A percentile compares a stretch with the other conserved stretches of the same genome.
phyloP scores from a whole-genome alignment of 345 rosid species.

The Dovyalis caffra region DNA sequence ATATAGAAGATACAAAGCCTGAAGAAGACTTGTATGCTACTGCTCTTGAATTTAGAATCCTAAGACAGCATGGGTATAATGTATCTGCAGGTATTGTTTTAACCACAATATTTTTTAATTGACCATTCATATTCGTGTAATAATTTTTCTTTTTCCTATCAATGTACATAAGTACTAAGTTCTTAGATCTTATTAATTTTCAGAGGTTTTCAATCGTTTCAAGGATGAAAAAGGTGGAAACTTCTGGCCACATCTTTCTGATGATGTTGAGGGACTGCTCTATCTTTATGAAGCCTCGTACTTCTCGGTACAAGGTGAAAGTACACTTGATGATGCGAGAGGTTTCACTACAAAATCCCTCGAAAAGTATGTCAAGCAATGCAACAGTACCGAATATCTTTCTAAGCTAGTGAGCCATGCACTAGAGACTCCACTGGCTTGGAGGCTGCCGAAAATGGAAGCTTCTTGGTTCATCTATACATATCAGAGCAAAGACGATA shows the following conservation, averaged over 20 bases:
- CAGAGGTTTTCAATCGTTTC: conserved; percentile 26
- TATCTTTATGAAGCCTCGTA: conserved; percentile 39
- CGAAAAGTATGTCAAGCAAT: conserved; percentile 24
- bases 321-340: conserved; percentile 31
- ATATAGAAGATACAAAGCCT: too few species aligned
- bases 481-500: conserved; percentile 21
- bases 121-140: too few species aligned
- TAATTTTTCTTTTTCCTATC: too few species aligned
- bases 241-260: conserved; percentile 11
- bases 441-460: conserved; percentile 28
- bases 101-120: too few species aligned
- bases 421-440: conserved; percentile 37
- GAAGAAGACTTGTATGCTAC: not conserved
- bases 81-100: conserved; percentile 5
- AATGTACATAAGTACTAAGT: too few species aligned
- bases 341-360: too few species aligned
- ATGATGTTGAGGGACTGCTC: conserved; percentile 31
- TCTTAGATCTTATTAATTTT: too few species aligned
- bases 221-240: conserved; percentile 14
- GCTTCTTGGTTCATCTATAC: conserved; percentile 36
- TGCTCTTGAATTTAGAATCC: conserved; percentile 12
- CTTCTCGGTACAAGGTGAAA: conserved; percentile 21
- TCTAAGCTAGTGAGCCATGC: conserved; percentile 29
- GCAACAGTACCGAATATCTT: conserved; percentile 3
- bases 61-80: conserved; percentile 2